These are phyloP conservation scores for Lathyrus aphaca DNA, from an alignment of 306 rosid genomes.

Conservation along the genomic window DNA sequence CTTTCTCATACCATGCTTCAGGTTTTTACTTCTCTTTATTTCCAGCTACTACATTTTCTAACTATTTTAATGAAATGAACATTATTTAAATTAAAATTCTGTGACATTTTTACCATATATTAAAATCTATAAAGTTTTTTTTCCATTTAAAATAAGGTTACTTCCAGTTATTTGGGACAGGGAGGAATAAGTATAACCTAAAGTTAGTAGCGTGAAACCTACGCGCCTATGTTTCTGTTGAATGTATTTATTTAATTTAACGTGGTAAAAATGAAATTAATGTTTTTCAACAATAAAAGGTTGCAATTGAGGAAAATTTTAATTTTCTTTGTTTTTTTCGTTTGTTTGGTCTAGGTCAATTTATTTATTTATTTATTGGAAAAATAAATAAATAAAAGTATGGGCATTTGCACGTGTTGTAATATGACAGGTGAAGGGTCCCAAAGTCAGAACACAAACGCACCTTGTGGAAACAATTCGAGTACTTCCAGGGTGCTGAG, in stretches of 20 bases:
- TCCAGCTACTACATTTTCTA: too few species aligned
- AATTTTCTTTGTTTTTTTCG: not conserved
- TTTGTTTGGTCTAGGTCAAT: not conserved
- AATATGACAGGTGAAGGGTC: slow-evolving; percentile 51
- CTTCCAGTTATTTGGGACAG: slow-evolving; percentile 6
- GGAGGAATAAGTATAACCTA: not conserved
- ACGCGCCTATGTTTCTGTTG: slow-evolving; percentile 26
- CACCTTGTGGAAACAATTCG: slow-evolving; percentile 53
- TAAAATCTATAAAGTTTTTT: not conserved
- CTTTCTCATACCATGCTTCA: slow-evolving; percentile 64
- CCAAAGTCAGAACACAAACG: slow-evolving; percentile 43
- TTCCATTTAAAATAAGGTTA: not conserved
- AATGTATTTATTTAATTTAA: not conserved
- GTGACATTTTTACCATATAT: too few species aligned
- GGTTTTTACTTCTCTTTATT: slow-evolving; percentile 32
- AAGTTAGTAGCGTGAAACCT: not conserved
- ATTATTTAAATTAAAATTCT: too few species aligned
- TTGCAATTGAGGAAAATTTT: not conserved
- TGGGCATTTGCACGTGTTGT: slow-evolving; percentile 52
- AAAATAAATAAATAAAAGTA: not conserved
- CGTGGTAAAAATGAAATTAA: slow-evolving; percentile 7
- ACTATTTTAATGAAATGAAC: too few species aligned
- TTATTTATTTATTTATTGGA: not conserved
- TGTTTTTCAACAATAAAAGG: not conserved
- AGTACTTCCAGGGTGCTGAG: slow-evolving; percentile 64